Evolutionary conservation across 2,329 filamentous ascomycete species (phyloP).

Genomic region (Verticillium nubilum): DNA sequence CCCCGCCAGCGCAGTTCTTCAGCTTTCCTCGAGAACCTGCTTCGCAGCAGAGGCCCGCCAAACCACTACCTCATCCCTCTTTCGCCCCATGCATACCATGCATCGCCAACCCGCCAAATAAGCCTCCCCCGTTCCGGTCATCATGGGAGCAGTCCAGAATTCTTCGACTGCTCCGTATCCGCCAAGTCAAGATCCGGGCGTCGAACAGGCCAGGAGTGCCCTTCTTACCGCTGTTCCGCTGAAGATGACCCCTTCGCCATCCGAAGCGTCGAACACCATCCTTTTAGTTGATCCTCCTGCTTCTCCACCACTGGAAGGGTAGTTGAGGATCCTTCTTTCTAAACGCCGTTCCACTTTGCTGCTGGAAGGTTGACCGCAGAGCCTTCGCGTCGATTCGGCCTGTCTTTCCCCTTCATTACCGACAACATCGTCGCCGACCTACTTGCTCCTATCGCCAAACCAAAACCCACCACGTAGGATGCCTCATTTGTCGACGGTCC

Average conservation of each 20-base stretch:
- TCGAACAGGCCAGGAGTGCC: slow-evolving; percentile 10
- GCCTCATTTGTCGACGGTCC: neutral
- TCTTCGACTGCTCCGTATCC: neutral
- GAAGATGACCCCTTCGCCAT: neutral
- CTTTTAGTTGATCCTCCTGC: neutral
- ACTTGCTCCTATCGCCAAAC: neutral
- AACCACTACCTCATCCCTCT: slow-evolving; percentile 5
- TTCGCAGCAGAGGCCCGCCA: slow-evolving; percentile 9
- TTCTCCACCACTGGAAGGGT: neutral
- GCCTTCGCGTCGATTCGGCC: slow-evolving; percentile 13
- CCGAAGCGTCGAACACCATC: neutral
- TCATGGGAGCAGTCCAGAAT: neutral
- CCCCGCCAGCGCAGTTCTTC: slow-evolving; percentile 12
- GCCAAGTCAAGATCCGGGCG: neutral
- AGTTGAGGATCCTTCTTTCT: neutral
- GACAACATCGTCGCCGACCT: neutral
- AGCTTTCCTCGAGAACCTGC: slow-evolving; percentile 10
- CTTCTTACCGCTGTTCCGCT: slow-evolving; percentile 5
- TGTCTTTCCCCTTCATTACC: neutral
- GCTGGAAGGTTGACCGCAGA: slow-evolving; percentile 1
- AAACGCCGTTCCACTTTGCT: neutral
- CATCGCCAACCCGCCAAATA: slow-evolving; percentile 2
- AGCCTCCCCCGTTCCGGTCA: slow-evolving; percentile 9
- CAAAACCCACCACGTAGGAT: neutral
- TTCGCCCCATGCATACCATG: slow-evolving; percentile 3